These are phyloP conservation scores for Trichoderma gracile DNA, from an alignment of 2,329 filamentous ascomycete species.

Conservation along the genomic window DNA sequence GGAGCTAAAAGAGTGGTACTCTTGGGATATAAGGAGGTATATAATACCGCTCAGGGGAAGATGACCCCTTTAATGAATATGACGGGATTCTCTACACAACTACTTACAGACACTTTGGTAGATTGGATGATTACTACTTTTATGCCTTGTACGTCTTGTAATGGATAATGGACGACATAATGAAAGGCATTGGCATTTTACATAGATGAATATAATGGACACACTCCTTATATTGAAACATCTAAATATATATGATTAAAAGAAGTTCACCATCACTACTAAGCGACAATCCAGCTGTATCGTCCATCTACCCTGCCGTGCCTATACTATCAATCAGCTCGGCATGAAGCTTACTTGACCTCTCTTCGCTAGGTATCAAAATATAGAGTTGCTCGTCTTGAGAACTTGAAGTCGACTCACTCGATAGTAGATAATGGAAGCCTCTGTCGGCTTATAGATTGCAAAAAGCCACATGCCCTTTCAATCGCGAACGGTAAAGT, in stretches of 20 bases:
- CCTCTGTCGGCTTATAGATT: too few species aligned
- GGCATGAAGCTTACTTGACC: too few species aligned
- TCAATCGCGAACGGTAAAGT: too few species aligned
- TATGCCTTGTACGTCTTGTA: neutral
- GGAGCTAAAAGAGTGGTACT: neutral
- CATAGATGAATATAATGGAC: neutral
- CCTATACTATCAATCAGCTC: too few species aligned
- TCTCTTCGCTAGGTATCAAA: too few species aligned
- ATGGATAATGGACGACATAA: neutral
- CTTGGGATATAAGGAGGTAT: neutral
- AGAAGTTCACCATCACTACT: too few species aligned
- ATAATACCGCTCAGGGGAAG: neutral
- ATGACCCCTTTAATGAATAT: neutral
- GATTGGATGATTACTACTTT: neutral
- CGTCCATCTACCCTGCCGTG: too few species aligned
- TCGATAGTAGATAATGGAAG: too few species aligned
- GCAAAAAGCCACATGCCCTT: too few species aligned
- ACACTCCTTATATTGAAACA: slow-evolving; percentile 12
- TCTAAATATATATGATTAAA: neutral
- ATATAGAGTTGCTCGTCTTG: too few species aligned
- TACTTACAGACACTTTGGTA: neutral
- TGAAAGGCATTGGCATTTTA: slow-evolving; percentile 1
- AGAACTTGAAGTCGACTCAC: too few species aligned
- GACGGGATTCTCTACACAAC: neutral
- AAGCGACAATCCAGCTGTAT: too few species aligned